Conservation (phyloP, 306 rosid genomes). For the Ormosia semicastrata region DNA sequence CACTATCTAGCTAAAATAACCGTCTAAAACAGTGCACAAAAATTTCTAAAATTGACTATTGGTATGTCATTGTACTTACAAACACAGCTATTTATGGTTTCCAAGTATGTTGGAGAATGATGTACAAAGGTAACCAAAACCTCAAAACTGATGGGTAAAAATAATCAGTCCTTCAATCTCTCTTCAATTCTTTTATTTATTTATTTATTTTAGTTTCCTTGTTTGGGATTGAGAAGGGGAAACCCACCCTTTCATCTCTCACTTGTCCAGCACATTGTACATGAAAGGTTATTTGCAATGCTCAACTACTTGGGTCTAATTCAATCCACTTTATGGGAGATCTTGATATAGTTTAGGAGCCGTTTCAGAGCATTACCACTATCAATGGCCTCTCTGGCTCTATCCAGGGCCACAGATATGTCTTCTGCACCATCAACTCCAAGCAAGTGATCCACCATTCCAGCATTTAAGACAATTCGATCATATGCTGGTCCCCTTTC, state of each 20-base stretch:
- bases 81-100: not conserved
- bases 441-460: conserved; percentile 90
- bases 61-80: conserved; percentile 9
- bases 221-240: not conserved
- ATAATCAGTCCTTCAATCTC: not conserved
- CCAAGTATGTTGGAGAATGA: not conserved
- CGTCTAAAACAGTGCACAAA: not conserved
- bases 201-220: not conserved
- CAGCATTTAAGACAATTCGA: conserved; percentile 87
- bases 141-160: conserved; percentile 18
- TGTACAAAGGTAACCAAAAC: conserved; percentile 16
- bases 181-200: not conserved
- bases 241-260: not conserved
- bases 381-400: conserved; percentile 94
- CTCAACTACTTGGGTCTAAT: conserved; percentile 14
- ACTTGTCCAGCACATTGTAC: not conserved
- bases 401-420: conserved; percentile 64
- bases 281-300: not conserved
- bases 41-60: not conserved
- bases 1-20: not conserved
- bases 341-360: conserved; percentile 73
- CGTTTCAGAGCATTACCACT: conserved; percentile 86
- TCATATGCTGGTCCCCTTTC: conserved; percentile 92
- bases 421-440: conserved; percentile 92
- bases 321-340: conserved; percentile 57